A percentile compares a stretch with the other conserved stretches of the same genome.
Evolutionary conservation across 768 basidiomycete genomes (phyloP).

Genomic region (Collybia mongolica): DNA sequence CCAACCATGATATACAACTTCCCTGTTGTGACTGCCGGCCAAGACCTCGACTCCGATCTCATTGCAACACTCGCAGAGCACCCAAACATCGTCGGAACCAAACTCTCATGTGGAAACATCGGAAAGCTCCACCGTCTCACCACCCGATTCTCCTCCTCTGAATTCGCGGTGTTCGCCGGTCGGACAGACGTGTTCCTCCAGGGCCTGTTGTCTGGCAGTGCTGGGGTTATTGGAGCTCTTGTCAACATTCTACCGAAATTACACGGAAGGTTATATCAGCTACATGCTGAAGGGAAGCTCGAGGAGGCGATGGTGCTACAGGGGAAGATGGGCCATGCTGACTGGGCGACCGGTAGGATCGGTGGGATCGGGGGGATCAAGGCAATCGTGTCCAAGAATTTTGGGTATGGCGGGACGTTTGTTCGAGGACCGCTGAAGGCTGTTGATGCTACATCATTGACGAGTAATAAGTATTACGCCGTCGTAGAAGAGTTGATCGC

Average conservation of each 20-base stretch:
- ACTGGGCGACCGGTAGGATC: slow-evolving; percentile 61
- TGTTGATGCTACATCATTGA: slow-evolving; percentile 34
- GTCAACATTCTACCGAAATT: slow-evolving; percentile 62
- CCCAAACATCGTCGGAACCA: slow-evolving; percentile 84
- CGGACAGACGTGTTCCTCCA: slow-evolving; percentile 69
- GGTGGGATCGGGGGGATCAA: slow-evolving; percentile 73
- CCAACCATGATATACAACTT: slow-evolving; percentile 87
- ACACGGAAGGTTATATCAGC: slow-evolving; percentile 46
- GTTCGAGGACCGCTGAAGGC: slow-evolving; percentile 52
- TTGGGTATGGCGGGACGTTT: slow-evolving; percentile 55
- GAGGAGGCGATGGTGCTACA: slow-evolving; percentile 63
- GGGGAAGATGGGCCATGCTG: slow-evolving; percentile 59
- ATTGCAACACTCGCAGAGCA: slow-evolving; percentile 68
- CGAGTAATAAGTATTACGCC: slow-evolving; percentile 36
- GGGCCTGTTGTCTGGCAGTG: slow-evolving; percentile 58
- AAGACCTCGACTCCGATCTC: slow-evolving; percentile 82
- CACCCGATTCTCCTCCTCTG: slow-evolving; percentile 46
- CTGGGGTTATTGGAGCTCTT: slow-evolving; percentile 65
- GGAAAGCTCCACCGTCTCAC: slow-evolving; percentile 81
- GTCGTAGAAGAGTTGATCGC: slow-evolving; percentile 44
- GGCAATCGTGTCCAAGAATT: slow-evolving; percentile 56
- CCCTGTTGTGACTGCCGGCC: slow-evolving; percentile 75
- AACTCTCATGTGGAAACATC: slow-evolving; percentile 82
- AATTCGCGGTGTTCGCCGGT: slow-evolving; percentile 76
- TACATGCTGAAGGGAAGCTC: slow-evolving; percentile 52